These are phyloP conservation scores for Tetracladium marchalianum DNA, from an alignment of 495 filamentous ascomycete genomes.

Conservation along the genomic window DNA sequence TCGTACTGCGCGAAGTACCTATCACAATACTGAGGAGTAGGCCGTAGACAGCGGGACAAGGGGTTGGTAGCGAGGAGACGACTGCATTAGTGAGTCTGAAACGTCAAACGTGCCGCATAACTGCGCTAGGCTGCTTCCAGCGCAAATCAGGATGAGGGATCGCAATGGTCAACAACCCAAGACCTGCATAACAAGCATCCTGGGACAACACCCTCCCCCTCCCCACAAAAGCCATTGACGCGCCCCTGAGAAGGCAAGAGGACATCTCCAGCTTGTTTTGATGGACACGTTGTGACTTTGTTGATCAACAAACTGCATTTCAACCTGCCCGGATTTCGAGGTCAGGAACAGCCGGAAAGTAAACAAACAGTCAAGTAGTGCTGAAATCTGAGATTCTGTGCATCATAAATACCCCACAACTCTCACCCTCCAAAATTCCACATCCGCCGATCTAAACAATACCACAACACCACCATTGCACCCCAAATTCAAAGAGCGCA, in stretches of 20 bases:
- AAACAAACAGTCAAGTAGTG: too few relatives aligned
- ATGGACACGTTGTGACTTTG: too few relatives aligned
- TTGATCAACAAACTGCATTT: too few relatives aligned
- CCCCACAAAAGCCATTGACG: neutral
- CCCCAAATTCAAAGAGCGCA: too few relatives aligned
- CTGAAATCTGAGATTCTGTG: too few relatives aligned
- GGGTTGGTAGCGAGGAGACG: neutral
- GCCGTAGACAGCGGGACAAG: neutral
- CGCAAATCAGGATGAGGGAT: neutral
- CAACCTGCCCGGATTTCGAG: too few relatives aligned
- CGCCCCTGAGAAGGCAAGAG: too few relatives aligned
- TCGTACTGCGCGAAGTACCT: too few relatives aligned
- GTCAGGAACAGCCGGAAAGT: neutral
- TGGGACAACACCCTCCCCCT: neutral
- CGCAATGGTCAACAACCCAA: neutral
- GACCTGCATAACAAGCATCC: neutral
- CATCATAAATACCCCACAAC: neutral
- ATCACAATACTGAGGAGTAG: neutral
- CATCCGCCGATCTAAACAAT: neutral
- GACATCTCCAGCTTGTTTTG: too few relatives aligned
- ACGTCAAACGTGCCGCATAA: neutral
- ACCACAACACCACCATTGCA: neutral
- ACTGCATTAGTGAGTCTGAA: neutral
- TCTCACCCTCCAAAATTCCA: too few relatives aligned
- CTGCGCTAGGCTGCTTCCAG: neutral